These are phyloP conservation scores for Populus euphratica DNA, from an alignment of 345 rosid genomes.

Conservation along the genomic window DNA sequence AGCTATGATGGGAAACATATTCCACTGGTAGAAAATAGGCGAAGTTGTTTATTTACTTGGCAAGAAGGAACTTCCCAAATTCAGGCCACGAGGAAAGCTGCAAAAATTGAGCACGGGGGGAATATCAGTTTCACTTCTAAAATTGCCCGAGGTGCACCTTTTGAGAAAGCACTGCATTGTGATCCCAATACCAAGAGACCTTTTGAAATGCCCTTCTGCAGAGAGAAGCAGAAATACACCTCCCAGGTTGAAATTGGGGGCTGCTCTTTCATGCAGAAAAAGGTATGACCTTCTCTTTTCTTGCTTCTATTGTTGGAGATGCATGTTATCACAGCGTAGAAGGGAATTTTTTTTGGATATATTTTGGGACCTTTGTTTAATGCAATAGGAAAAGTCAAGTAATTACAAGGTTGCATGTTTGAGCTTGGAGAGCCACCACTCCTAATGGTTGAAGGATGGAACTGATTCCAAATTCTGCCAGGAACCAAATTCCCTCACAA, in stretches of 20 bases:
- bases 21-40: conserved; percentile 31
- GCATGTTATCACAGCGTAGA: background rate
- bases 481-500: background rate
- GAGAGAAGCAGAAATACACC: conserved; percentile 32
- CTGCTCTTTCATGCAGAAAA: conserved; percentile 35
- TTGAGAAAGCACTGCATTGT: conserved; percentile 28
- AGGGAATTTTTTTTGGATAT: background rate
- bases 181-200: conserved; percentile 32
- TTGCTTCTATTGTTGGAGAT: background rate
- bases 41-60: conserved; percentile 20
- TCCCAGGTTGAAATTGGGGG: conserved; percentile 34
- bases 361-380: background rate
- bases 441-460: background rate
- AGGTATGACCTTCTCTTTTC: conserved; percentile 41
- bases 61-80: conserved; percentile 25
- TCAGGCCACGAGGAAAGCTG: conserved; percentile 34
- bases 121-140: conserved; percentile 35
- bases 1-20: conserved; percentile 28
- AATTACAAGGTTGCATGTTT: background rate
- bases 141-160: conserved; percentile 31
- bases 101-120: conserved; percentile 28
- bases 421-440: background rate
- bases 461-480: background rate
- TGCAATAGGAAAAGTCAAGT: background rate
- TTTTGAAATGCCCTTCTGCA: conserved; percentile 24